phyloP scores from a whole-genome alignment of 1,284 basidiomycete species.

The Malassezia sympodialis region DNA sequence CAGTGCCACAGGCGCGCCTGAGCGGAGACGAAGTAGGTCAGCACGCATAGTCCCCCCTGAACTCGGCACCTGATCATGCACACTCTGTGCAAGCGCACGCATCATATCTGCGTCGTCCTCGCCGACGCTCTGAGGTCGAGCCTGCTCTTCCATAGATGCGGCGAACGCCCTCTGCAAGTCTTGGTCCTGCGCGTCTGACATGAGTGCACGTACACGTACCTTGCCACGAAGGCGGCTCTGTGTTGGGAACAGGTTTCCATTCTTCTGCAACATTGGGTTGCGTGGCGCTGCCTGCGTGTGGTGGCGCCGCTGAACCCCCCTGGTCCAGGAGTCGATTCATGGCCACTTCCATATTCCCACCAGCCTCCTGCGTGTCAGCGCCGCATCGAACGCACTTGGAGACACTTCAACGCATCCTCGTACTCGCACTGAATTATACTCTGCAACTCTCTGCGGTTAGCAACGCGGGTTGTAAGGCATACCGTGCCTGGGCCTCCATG shows the following conservation, averaged over 20 bases:
- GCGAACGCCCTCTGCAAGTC: conserved; percentile 13
- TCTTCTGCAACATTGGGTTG: neutral
- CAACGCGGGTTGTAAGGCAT: neutral
- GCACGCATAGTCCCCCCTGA: neutral
- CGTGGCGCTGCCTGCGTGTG: neutral
- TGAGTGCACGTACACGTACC: neutral
- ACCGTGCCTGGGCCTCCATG: conserved; percentile 9
- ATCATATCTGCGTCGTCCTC: conserved; percentile 15
- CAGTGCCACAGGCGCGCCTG: conserved; percentile 6
- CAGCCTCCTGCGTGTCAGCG: neutral
- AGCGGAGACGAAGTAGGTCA: neutral
- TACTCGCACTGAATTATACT: conserved; percentile 10
- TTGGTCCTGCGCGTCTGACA: conserved; percentile 1
- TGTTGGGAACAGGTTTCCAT: too few relatives aligned
- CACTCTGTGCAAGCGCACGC: conserved; percentile 15
- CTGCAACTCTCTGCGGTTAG: conserved; percentile 12
- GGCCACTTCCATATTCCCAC: conserved; percentile 11
- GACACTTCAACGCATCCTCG: neutral
- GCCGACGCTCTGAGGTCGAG: neutral
- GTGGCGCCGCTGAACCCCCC: neutral
- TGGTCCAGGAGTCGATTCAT: conserved; percentile 14
- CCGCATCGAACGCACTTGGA: neutral
- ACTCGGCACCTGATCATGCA: neutral
- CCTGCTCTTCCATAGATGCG: conserved; percentile 8
- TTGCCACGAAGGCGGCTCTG: neutral